Evolutionary conservation across 1,139 yeast genomes (phyloP).

Genomic region (Kodamaea arcana): DNA sequence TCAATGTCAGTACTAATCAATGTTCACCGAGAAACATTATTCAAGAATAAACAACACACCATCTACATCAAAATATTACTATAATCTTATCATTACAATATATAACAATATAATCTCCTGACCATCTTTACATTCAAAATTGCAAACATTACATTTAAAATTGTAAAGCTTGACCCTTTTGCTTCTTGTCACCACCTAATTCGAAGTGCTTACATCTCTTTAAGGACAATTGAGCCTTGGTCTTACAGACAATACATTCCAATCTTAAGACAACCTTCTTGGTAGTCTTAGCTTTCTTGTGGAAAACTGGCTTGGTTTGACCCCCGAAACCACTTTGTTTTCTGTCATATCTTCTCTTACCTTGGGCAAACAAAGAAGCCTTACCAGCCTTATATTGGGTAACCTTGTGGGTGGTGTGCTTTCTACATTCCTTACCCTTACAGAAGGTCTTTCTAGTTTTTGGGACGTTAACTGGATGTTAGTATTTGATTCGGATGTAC

Average conservation of each 20-base stretch:
- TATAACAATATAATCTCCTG: constrained; percentile 1
- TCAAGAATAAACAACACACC: too few relatives aligned
- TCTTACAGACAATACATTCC: constrained; percentile 96
- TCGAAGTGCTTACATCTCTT: constrained; percentile 99
- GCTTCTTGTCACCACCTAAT: constrained; percentile 99
- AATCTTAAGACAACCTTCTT: constrained; percentile 98
- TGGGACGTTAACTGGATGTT: constrained; percentile 79
- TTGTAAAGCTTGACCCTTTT: constrained; percentile 98
- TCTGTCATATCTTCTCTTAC: constrained; percentile 99
- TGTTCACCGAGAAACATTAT: too few relatives aligned
- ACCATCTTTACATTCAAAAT: neutral
- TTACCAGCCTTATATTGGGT: constrained; percentile 97
- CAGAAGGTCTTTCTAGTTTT: constrained; percentile 99
- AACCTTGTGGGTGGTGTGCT: constrained; percentile 98
- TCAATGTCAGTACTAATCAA: too few relatives aligned
- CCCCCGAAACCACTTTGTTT: constrained; percentile 99
- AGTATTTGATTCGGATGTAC: too few relatives aligned
- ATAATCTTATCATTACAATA: constrained; percentile 3
- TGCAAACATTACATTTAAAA: constrained; percentile 45
- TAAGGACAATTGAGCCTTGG: constrained; percentile 93
- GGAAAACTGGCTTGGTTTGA: constrained; percentile 99
- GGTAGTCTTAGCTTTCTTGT: constrained; percentile 99
- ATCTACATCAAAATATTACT: constrained; percentile 1
- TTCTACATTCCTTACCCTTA: constrained; percentile 96
- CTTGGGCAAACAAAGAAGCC: constrained; percentile 90